Percentiles rank a stretch among this genome's conserved stretches.
These are phyloP conservation scores for Draba incana DNA, from an alignment of 345 rosid genomes.

Conservation along the genomic window DNA sequence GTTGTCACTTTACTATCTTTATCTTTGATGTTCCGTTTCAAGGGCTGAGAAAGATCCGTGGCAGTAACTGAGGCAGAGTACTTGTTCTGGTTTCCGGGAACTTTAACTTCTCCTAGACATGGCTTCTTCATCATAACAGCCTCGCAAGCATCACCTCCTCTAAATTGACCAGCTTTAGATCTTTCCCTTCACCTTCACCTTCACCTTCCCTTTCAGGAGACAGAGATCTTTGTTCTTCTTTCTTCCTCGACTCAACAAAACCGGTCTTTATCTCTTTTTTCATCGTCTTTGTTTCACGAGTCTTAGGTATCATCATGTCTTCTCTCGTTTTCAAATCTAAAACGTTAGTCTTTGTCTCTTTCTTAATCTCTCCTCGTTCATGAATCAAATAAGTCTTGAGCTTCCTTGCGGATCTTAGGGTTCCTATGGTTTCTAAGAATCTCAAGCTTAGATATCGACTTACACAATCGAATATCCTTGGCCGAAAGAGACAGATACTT, in stretches of 20 bases:
- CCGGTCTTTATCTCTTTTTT: background rate
- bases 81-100: background rate
- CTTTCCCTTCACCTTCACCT: background rate
- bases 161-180: background rate
- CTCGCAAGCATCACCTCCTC: background rate
- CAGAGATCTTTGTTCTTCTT: too few relatives aligned
- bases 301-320: background rate
- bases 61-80: background rate
- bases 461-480: background rate
- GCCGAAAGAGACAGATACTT: constrained; percentile 10
- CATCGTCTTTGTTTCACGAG: background rate
- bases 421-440: constrained; percentile 17
- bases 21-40: background rate
- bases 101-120: background rate
- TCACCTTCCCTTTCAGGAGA: too few relatives aligned
- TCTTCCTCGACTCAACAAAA: too few relatives aligned
- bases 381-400: constrained; percentile 8
- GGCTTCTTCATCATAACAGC: background rate
- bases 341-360: background rate
- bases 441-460: background rate
- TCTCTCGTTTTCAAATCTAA: background rate
- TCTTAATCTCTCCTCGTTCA: background rate
- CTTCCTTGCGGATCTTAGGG: too few relatives aligned
- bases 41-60: background rate
- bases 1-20: constrained; percentile 8